Evolutionary conservation across 768 basidiomycete genomes (phyloP).

Genomic region (Suillus americanus): DNA sequence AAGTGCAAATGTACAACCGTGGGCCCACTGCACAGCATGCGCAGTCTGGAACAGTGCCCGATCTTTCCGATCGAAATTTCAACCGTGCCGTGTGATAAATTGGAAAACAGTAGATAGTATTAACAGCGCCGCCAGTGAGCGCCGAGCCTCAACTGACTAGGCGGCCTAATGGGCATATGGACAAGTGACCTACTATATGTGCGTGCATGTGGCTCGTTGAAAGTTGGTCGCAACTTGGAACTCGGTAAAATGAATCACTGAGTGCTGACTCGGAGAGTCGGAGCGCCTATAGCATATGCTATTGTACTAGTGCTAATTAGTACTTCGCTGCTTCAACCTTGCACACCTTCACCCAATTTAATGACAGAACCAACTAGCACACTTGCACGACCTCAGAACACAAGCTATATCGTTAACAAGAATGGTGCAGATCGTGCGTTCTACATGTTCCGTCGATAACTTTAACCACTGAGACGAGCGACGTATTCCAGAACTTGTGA

Average conservation of each 20-base stretch:
- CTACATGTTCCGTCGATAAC: constrained; percentile 12
- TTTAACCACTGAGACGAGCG: constrained; percentile 5
- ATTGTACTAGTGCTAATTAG: neutral
- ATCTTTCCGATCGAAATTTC: neutral
- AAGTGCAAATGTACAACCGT: neutral
- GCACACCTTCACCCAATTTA: neutral
- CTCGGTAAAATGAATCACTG: neutral
- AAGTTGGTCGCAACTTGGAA: neutral
- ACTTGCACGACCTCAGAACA: constrained; percentile 6
- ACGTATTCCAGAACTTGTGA: constrained; percentile 40
- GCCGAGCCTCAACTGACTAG: neutral
- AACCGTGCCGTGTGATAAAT: neutral
- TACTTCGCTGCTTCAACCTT: neutral
- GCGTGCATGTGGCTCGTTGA: neutral
- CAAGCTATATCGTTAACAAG: constrained; percentile 29
- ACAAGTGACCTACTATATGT: neutral
- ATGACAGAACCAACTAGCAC: constrained; percentile 20
- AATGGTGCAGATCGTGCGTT: constrained; percentile 37
- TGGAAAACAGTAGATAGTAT: neutral
- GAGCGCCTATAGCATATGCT: neutral
- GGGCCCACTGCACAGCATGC: neutral
- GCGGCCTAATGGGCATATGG: neutral
- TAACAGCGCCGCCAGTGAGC: no score
- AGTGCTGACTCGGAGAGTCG: neutral
- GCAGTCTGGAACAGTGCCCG: neutral